phyloP scores from a whole-genome alignment of 169 alveolate genomes.

The Perkinsus marinus region DNA sequence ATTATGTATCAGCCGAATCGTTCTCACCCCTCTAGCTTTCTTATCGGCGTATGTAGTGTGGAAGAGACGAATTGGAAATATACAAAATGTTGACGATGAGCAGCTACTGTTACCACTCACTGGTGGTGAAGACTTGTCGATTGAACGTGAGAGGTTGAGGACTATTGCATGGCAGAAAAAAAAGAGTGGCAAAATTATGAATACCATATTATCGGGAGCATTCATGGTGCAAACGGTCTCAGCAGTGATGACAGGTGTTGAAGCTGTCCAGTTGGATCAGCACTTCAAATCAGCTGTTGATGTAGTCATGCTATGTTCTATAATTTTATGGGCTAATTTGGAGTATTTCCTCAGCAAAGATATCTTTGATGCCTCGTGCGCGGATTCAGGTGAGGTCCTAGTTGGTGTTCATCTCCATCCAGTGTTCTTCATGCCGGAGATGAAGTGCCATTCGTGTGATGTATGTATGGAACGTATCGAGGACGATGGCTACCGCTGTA shows the following conservation, averaged over 20 bases:
- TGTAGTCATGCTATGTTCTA: background rate
- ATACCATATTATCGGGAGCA: background rate
- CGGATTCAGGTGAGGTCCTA: slow-evolving; percentile 11
- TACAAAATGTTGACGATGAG: background rate
- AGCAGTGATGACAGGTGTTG: background rate
- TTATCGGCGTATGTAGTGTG: background rate
- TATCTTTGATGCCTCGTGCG: background rate
- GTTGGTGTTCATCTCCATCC: slow-evolving; percentile 23
- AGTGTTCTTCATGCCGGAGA: slow-evolving; percentile 18
- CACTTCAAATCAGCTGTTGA: background rate
- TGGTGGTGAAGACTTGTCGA: background rate
- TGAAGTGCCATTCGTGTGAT: slow-evolving; percentile 24
- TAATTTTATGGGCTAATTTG: background rate
- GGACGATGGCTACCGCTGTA: slow-evolving; percentile 23
- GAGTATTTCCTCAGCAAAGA: background rate
- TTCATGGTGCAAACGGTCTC: background rate
- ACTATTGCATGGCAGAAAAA: background rate
- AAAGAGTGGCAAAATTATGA: background rate
- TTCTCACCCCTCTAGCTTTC: background rate
- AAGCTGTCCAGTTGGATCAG: background rate
- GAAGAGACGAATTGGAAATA: background rate
- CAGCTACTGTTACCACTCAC: background rate
- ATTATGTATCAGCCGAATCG: background rate
- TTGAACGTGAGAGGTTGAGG: background rate
- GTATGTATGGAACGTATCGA: slow-evolving; percentile 22